Percentiles rank a stretch among this genome's conserved stretches.
These are phyloP conservation scores for Coleophoma cylindrospora DNA, from an alignment of 2,329 filamentous ascomycete species.

Conservation along the genomic window DNA sequence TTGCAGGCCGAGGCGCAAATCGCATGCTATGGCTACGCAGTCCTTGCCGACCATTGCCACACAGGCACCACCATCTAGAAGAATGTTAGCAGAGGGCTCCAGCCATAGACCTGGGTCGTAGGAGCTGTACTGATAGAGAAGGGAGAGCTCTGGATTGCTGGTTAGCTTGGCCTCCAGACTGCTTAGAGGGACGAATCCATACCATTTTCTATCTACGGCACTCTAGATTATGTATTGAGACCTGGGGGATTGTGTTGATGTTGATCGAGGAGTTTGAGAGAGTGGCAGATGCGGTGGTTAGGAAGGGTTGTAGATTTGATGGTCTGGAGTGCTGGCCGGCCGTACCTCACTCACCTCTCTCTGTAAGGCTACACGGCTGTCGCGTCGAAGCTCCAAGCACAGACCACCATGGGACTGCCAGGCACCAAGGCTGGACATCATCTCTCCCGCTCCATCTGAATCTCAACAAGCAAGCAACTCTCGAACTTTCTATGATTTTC, in stretches of 20 bases:
- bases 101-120: constrained; percentile 7
- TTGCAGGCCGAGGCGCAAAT: constrained; percentile 95
- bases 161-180: constrained; percentile 24
- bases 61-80: constrained; percentile 77
- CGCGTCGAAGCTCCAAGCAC: constrained; percentile 24
- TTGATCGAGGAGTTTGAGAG: constrained; percentile 2
- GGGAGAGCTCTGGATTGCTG: constrained; percentile 64
- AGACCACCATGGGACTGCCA: constrained; percentile 20
- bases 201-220: too few relatives aligned
- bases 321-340: constrained; percentile 1
- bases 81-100: constrained; percentile 16
- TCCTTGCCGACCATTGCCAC: constrained; percentile 99
- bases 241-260: too few relatives aligned
- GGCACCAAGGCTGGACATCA: constrained; percentile 14
- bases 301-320: constrained; percentile 11
- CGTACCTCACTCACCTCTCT: constrained; percentile 1
- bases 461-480: background rate
- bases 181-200: background rate
- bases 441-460: background rate
- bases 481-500: too few relatives aligned
- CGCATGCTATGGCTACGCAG: constrained; percentile 98
- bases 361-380: constrained; percentile 26
- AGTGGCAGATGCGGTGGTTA: constrained; percentile 9
- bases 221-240: too few relatives aligned
- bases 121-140: constrained; percentile 83